A percentile compares a stretch with the other conserved stretches of the same genome.
Conservation (phyloP, 345 rosid species). For the Gossypium arboreum region DNA sequence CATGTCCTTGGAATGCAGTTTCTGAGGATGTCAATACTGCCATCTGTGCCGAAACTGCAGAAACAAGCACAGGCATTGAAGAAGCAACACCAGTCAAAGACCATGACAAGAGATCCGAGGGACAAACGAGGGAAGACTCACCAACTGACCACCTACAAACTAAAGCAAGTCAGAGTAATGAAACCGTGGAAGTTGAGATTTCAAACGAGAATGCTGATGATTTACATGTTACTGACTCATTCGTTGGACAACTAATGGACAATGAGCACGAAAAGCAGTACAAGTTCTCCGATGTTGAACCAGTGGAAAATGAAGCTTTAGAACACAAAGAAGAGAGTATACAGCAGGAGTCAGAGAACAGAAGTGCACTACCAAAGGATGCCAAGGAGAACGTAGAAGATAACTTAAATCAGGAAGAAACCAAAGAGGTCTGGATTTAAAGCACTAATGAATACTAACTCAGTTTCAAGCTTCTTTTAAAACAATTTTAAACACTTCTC, state of each 20-base stretch:
- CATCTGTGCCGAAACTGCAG: neutral
- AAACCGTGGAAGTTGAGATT: neutral
- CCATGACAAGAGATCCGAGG: neutral
- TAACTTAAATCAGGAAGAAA: too few species aligned
- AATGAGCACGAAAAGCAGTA: neutral
- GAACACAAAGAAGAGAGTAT: too few species aligned
- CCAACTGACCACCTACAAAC: too few species aligned
- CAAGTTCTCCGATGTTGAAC: neutral
- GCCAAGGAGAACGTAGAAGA: neutral
- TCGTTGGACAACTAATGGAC: neutral
- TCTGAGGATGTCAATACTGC: neutral
- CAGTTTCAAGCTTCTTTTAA: too few species aligned
- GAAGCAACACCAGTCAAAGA: neutral
- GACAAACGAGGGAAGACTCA: too few species aligned
- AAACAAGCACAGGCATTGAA: constrained; percentile 4
- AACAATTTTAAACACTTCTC: too few species aligned
- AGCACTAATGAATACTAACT: too few species aligned
- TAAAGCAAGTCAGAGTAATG: neutral
- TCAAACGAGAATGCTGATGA: neutral
- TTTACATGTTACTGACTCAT: neutral
- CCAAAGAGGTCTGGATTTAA: too few species aligned
- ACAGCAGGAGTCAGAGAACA: too few species aligned
- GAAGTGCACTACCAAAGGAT: too few species aligned
- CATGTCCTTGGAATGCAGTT: neutral
- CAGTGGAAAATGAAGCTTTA: neutral